Base-by-base conservation (phyloP, 768 basidiomycete species). In the Boletus tylopilopsis region DNA sequence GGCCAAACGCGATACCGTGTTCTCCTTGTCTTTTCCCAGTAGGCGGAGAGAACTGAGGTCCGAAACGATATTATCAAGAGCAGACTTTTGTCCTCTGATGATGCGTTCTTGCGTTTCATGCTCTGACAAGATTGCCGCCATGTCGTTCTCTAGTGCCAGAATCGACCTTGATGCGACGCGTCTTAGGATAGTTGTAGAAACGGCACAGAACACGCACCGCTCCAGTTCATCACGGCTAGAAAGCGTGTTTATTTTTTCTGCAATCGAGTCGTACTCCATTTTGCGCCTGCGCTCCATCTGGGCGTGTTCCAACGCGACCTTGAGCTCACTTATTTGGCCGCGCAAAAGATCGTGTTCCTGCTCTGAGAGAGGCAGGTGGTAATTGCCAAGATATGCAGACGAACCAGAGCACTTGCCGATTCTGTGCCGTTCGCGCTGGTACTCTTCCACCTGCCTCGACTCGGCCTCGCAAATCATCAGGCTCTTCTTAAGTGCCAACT, bases 391-490 rank as follows among this genome's bases (percentile, higher is more conserved):
- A 24, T 4, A 21, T 9, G 22, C 3, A 27, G 38, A 24, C 12
- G 33, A 23, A 50, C 16, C 15, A 45, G 38, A 6, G 12, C n/a
- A 73, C 80, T 38, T 63, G 87, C 90, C 87, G 60, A 91, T 87
- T 53, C 79, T 69, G 57, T 79, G 76, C 41, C 79, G 78, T 59
- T 90, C 88, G 37, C 77, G 73, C 57, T 89, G 78, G 62, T 93
- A 93, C 64, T 90, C 85, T 59, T 89, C 83, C 1, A 91, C 90
- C 69, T 93, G 89, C 59, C 90, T 76, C 45, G 80, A 78, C 71
- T 93, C 90, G 8, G 90, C 91, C 62, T 91, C 85, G 59, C 88
- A 91, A 38, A 90, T 83, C 81, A 92, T 87, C 30, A 76, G 72
- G 56, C 80, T 86, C 70, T 92, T 93, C 71, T 84, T 80, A 56